Percentiles rank a stretch among this genome's conserved stretches.
Conservation (phyloP, 2,329 filamentous ascomycete genomes). For the Thelonectria blattea region DNA sequence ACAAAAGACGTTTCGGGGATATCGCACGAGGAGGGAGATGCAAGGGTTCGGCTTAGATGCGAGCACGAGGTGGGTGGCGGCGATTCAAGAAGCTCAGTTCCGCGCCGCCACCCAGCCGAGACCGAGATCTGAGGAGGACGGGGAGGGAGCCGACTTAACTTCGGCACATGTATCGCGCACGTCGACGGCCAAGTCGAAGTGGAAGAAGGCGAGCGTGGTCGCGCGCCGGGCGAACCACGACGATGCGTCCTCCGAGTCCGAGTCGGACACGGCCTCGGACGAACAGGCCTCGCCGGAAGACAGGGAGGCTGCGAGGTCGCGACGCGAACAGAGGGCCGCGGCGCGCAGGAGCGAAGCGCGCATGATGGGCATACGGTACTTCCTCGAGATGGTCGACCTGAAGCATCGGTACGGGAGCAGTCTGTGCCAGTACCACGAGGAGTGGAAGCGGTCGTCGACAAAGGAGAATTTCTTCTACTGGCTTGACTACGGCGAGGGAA, state of each 20-base stretch:
- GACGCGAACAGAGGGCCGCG: conserved; percentile 56
- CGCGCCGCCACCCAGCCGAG: conserved; percentile 56
- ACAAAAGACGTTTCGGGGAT: conserved; percentile 78
- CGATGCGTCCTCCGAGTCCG: conserved; percentile 56
- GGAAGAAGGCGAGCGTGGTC: conserved; percentile 76
- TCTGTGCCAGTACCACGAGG: conserved; percentile 78
- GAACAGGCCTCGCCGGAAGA: conserved; percentile 45
- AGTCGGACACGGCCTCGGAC: conserved; percentile 38
- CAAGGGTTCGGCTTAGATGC: conserved; percentile 71
- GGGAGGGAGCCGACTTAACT: conserved; percentile 19
- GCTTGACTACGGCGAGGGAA: conserved; percentile 83
- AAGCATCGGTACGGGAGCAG: conserved; percentile 91
- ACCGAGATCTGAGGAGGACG: conserved; percentile 37
- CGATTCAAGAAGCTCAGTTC: conserved; percentile 63
- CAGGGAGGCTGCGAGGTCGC: conserved; percentile 46
- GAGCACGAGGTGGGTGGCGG: conserved; percentile 74
- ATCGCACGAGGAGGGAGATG: conserved; percentile 74
- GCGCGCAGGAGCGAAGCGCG: conserved; percentile 71
- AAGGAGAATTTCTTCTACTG: conserved; percentile 94
- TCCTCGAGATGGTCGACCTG: conserved; percentile 81
- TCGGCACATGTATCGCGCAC: conserved; percentile 24
- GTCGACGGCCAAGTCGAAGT: conserved; percentile 66
- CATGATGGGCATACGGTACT: conserved; percentile 86
- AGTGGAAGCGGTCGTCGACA: conserved; percentile 80
- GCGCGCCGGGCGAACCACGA: conserved; percentile 76